Evolutionary conservation across 2,329 filamentous ascomycete species (phyloP), one percentile per base, ranked within the genome.

Genomic region (Davidsoniella virescens): DNA sequence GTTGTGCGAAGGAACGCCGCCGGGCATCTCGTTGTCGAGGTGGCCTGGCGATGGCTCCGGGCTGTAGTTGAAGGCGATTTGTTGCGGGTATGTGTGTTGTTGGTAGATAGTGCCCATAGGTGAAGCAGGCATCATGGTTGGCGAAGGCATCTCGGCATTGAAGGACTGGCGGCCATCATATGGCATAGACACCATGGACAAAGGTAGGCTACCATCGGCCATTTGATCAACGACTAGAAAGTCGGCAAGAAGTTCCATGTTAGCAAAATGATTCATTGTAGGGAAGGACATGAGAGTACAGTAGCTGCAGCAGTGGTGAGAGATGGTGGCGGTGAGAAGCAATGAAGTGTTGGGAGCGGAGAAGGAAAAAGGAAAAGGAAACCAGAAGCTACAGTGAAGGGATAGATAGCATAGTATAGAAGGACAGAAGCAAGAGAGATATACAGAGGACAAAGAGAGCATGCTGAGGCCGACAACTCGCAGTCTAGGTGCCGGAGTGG

Each of bases 91-190:
- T 26, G 29, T 37, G 40, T 49, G 47, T 25, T 42, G 40, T 16
- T 44, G 38, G 38, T 51, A 51, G n/a, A 38, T 38, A 9, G 49
- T 42, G 20, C 43, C 38, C 44, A 47, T 45, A 10, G 49, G 49
- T 6, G 49, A 51, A 2, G 44, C 39, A 38, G 49, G 49, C 38
- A 51, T 26, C 49, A 51, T 51, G 14, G 43, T 40, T 20, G 49
- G 49, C n/a, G 49, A 51, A 17, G 49, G 12, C 44, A 51, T 51
- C 37, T 41, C 29, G n/a, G 20, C 26, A 37, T 16, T 47, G 33
- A 33, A 18, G 39, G 40, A 16, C 40, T 44, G 43, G 29, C 29
- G 40, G 14, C 40, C 33, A 37, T 40, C 40, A 17, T 43, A 49
- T 20, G 40, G 33, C 40, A 43, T 49, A 20, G 47, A 25, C 26